phyloP scores from a whole-genome alignment of 148 eudicot genomes.

The Chenopodium formosanum region DNA sequence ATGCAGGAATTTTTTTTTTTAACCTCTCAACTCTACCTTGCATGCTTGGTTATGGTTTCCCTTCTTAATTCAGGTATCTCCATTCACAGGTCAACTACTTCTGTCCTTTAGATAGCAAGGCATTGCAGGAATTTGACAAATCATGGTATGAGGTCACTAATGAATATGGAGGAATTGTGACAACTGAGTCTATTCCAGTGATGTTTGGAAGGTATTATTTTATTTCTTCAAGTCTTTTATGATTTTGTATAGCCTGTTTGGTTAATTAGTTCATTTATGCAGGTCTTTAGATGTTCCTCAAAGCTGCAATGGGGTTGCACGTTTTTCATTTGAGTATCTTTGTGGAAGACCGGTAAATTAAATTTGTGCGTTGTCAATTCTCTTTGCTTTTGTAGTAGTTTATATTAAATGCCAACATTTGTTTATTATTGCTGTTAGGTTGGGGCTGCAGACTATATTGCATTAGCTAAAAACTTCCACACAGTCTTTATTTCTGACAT shows the following conservation, averaged over 20 bases:
- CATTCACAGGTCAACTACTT: constrained; percentile 67
- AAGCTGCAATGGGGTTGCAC: constrained; percentile 88
- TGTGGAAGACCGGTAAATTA: constrained; percentile 83
- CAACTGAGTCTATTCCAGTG: constrained; percentile 60
- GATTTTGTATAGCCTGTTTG: neutral
- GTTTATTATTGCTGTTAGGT: constrained; percentile 40
- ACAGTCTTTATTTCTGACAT: constrained; percentile 80
- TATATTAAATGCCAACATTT: neutral
- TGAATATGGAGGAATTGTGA: constrained; percentile 52
- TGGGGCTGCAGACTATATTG: constrained; percentile 97
- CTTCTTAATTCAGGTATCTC: constrained; percentile 20
- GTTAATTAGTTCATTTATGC: constrained; percentile 18
- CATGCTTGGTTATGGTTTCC: constrained; percentile 1
- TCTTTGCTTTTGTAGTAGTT: neutral
- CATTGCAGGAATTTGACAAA: constrained; percentile 50
- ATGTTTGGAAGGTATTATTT: constrained; percentile 90
- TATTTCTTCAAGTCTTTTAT: neutral
- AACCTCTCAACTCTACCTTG: neutral
- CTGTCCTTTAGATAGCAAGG: constrained; percentile 63
- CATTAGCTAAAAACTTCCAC: constrained; percentile 80
- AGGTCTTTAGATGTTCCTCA: constrained; percentile 75
- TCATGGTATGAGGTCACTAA: constrained; percentile 53
- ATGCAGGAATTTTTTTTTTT: neutral
- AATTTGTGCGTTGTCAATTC: neutral
- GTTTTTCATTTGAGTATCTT: constrained; percentile 78